Evolutionary conservation across 352 stramenopile genomes (phyloP), one percentile per base, ranked within the genome.

Genomic region (Elongisporangium anandrum): DNA sequence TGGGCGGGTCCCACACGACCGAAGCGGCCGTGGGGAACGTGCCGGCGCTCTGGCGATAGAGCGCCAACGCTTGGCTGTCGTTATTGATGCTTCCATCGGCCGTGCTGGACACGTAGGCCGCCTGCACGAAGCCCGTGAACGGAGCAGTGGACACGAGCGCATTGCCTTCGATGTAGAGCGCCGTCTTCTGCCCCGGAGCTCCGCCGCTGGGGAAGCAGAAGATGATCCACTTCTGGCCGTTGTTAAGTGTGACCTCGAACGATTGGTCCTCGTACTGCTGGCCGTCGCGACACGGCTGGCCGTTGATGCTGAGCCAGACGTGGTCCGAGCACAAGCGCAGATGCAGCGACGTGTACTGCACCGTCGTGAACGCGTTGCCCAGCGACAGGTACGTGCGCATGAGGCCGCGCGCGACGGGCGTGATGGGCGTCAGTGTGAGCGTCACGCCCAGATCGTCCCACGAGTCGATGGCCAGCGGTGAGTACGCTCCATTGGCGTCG

Each of bases 361-460:
- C 63, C 0, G 81, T 90, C 57, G 82, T 91, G 60, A 91, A 93
- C 12, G 83, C 83, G n/a, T 78, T 78, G n/a, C 85, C 85, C 53
- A 89, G 72, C 2, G 75, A 68, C 53, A 92, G 54, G 65, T 92
- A 91, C 54, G 74, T 84, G 13, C 59, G 73, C 68, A 85, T 66
- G 47, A 52, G 60, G 17, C 45, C 50, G 19, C 50, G 26, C 10
- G 63, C 61, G 2, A 55, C 29, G 3, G 29, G 12, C 12, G 50
- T 13, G n/a, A 19, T 34, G 22, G 55, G 22, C 0, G 45, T 54
- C 51, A 92, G 63, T 4, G 71, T 56, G 17, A 94, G 45, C 34
- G 81, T 71, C 34, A 87, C 82, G 3, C 82, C 84, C 41, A 93
- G 68, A 47, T 94, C 85, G 59, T 93, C 85, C 85, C 85, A 94